Evolutionary conservation across 2,329 filamentous ascomycete genomes (phyloP), one percentile per base, ranked within the genome.

Genomic region (Decorospora gaudefroyi): DNA sequence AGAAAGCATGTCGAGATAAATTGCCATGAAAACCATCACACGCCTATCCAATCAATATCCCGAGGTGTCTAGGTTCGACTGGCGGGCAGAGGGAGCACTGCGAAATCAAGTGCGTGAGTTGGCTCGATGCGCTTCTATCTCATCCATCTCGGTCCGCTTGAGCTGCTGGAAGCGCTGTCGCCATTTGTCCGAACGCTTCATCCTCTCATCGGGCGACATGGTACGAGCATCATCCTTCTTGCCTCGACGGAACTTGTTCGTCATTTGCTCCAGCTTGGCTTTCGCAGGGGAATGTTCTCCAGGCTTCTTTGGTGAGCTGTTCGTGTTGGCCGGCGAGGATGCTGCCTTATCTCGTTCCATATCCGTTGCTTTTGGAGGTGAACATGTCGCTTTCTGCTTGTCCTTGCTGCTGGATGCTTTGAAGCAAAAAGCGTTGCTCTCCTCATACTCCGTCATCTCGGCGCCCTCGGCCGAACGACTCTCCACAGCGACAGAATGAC

Each of bases 201-300:
- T 55, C 59, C 69, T 71, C 5, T 72, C 66, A 11, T 69, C 69
- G 2, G 62, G 61, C n/a, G 65, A 68, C 59, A 69, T 63, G 40
- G 48, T 59, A 10, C 63, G 60, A 22, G 59, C 46, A n/a, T 71
- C 67, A n/a, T 69, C 61, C 42, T 66, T 64, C 57, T 64, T 68
- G 36, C 62, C 66, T 21, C 71, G 72, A 26, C 57, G 49, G 42
- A 75, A 72, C 50, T 72, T 75, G 62, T 72, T 74, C 19, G 73
- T 74, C 22, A 77, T 69, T 28, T 72, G 68, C 58, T 75, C 74
- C 33, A 76, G 72, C 61, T 72, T 74, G 34, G 67, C 72, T 52
- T 76, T 75, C 37, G 74, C 68, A 12, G 74, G 74, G 6, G 74
- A 76, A 19, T 61, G 60, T 46, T 70, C 65, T 26, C 63, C 64